These are phyloP conservation scores for Eutrema yunnanense DNA, from an alignment of 345 rosid species.

Conservation along the genomic window DNA sequence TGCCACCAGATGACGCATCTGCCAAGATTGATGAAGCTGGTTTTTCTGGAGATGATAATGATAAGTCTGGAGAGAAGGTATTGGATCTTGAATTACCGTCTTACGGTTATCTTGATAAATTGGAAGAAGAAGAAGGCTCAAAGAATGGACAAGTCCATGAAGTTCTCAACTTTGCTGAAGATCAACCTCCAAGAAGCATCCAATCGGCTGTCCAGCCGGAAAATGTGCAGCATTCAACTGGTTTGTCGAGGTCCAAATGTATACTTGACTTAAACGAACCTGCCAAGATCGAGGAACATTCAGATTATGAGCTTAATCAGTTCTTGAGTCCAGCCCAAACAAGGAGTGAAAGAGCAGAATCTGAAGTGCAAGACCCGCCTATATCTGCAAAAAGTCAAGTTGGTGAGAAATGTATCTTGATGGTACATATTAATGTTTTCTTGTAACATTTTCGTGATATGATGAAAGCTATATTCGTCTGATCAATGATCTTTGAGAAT, in stretches of 20 bases:
- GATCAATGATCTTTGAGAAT: background rate
- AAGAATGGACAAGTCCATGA: conserved; percentile 9
- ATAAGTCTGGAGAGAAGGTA: conserved; percentile 33
- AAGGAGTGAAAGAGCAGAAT: background rate
- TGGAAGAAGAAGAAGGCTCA: conserved; percentile 28
- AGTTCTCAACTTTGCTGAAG: background rate
- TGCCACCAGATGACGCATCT: background rate
- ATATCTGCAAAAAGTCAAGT: background rate
- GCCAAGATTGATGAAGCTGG: background rate
- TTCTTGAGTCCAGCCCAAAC: conserved; percentile 10
- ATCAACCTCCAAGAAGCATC: background rate
- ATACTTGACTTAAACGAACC: conserved; percentile 42
- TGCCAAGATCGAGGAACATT: conserved; percentile 25
- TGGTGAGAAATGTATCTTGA: background rate
- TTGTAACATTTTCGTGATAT: background rate
- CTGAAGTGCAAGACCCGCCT: background rate
- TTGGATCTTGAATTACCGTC: conserved; percentile 20
- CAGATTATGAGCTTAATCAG: conserved; percentile 12
- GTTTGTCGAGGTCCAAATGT: background rate
- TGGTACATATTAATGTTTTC: background rate
- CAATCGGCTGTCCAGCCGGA: background rate
- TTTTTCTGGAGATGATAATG: conserved; percentile 7
- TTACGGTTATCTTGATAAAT: conserved; percentile 20
- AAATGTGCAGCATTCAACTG: background rate
- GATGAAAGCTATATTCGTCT: background rate